Evolutionary conservation across 345 rosid genomes (phyloP), one percentile per base, ranked within the genome.

Genomic region (Laguncularia racemosa): DNA sequence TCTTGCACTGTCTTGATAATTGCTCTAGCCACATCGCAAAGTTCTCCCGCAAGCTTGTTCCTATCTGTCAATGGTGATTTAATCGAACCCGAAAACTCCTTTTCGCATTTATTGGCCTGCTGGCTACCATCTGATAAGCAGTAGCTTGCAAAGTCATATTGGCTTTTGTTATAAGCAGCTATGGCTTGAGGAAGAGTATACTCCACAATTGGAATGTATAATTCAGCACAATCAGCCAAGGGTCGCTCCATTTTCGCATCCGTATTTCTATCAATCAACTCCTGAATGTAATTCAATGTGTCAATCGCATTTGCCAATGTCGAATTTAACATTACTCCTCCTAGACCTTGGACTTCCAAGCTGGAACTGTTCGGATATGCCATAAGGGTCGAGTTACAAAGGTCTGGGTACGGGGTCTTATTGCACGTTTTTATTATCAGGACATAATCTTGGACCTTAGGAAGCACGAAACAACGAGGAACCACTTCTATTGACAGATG

Each of bases 181-280:
- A 81, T 84, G 48, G 93, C 96, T 56, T 92, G 95, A 58, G 98
- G 96, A 12, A 92, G 81, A 46, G 81, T 89, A 67, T 81, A 92
- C 78, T 65, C 67, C 9, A 92, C 95, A 12, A 86, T 86, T 3
- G 96, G 95, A n/a, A 88, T 81, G 69, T 92, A 89, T 21, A 92
- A 48, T 58, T 92, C 95, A 0, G 93, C 93, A 14, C 98, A 92
- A 2, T 80, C 58, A 16, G 91, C 98, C 66, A 92, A 53, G 0
- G 81, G 81, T 14, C 82, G 70, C 78, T 92, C 89, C 13, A 65
- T 50, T 53, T 71, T 55, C 3, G 91, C 89, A 54, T 86, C 91
- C 16, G 74, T 50, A 3, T 68, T 59, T 18, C 65, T 70, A 57
- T 61, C 79, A 26, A 86, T 72, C 20, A 71, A 67, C 4, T 63